Evolutionary conservation across 768 basidiomycete species (phyloP), one percentile per base, ranked within the genome.

Genomic region (Infundibulicybe gibba): DNA sequence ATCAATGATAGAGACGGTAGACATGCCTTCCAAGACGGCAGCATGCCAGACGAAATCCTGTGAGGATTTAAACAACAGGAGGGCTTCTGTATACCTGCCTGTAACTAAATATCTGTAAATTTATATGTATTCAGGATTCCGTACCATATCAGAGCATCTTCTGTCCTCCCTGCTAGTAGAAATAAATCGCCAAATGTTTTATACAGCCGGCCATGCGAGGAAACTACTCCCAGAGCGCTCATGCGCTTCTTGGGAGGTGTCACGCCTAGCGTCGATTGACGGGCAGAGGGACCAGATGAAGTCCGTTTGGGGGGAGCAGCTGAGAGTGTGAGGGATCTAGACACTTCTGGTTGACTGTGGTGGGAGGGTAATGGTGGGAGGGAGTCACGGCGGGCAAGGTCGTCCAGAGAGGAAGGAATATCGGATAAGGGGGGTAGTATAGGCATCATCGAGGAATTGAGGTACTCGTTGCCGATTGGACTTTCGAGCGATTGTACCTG

Each of bases 121-220:
- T 35, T 20, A 2, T 21, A 35, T 37, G 20, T 2, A 40, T 3
- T 17, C 16, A 19, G 25, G 44, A 11, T 12, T 41, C 62, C 71
- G 43, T 67, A 94, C 90, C 92, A 92, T 43, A 87, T 74, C 34
- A 74, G 67, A 1, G 95, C 87, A 58, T 98, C 94, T 41, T 83
- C 80, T 32, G 81, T 78, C 52, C 90, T 75, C n/a, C 97, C 95
- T 6, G 91, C 78, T 19, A 98, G 69, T 14, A 97, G 68, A 66
- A 87, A 94, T 54, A 97, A 77, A 62, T 97, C 93, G 1, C 84
- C 95, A 12, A 91, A 75, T 19, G 94, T 76, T 66, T 95, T 97
- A 65, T 83, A 88, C 32, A 95, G 73, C 47, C 95, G 73, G 19
- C 87, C 95, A 64, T 88, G 88, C 2, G 90, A 87, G 8, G 88